A percentile compares a stretch with the other conserved stretches of the same genome.
These are phyloP conservation scores for Agaricus sinodeliciosus DNA, from an alignment of 768 basidiomycete genomes.

Conservation along the genomic window DNA sequence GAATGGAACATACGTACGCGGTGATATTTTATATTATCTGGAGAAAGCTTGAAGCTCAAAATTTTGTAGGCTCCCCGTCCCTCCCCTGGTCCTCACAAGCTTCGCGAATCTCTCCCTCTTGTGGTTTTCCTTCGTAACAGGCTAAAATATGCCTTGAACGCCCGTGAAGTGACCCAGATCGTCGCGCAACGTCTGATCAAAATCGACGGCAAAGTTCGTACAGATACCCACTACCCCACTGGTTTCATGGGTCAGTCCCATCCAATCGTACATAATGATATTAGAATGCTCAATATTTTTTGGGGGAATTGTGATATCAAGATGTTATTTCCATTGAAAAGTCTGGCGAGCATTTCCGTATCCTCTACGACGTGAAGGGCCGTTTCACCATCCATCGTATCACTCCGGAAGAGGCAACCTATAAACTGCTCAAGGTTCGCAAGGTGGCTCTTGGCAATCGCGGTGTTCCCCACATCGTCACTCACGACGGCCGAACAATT, in stretches of 20 bases:
- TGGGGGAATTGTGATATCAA: conserved; percentile 21
- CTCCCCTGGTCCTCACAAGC: conserved; percentile 98
- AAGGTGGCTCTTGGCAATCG: conserved; percentile 87
- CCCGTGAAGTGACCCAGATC: conserved; percentile 92
- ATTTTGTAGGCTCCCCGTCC: conserved; percentile 80
- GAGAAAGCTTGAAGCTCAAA: conserved; percentile 10
- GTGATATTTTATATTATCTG: not conserved
- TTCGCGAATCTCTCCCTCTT: conserved; percentile 95
- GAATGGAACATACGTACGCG: conserved; percentile 81
- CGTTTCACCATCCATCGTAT: conserved; percentile 99
- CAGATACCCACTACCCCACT: conserved; percentile 93
- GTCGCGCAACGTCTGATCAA: conserved; percentile 96
- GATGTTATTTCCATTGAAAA: conserved; percentile 98
- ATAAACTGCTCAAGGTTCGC: conserved; percentile 95
- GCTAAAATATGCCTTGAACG: conserved; percentile 97
- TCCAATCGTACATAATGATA: not conserved
- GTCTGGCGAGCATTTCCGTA: conserved; percentile 98
- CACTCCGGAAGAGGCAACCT: conserved; percentile 92
- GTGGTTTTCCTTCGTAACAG: conserved; percentile 97
- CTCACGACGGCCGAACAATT: conserved; percentile 99
- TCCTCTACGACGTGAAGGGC: conserved; percentile 98
- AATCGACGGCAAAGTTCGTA: conserved; percentile 98
- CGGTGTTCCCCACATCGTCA: conserved; percentile 95
- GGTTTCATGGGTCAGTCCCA: conserved; percentile 86
- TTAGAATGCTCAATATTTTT: not conserved